These are phyloP conservation scores for Metschnikowia baotianmanensis DNA, from an alignment of 805 yeast species.

Conservation along the genomic window DNA sequence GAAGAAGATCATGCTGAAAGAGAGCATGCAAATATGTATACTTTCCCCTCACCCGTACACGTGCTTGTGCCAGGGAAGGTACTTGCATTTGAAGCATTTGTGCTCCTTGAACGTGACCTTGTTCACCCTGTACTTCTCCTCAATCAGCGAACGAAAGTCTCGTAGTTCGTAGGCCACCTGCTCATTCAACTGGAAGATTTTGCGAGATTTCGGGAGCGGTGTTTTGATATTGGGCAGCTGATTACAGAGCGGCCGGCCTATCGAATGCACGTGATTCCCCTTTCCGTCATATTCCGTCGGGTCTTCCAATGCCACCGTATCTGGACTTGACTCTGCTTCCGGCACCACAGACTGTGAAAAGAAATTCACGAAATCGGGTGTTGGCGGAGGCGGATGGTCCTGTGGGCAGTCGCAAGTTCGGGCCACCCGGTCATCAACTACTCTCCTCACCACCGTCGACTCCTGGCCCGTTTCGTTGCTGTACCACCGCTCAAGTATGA, in stretches of 20 bases:
- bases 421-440: conserved; percentile 4
- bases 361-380: conserved; percentile 17
- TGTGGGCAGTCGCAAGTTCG: conserved; percentile 8
- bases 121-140: conserved; percentile 10
- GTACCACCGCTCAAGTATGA: conserved; percentile 12
- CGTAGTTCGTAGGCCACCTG: conserved; percentile 17
- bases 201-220: conserved; percentile 9
- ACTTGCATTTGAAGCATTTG: conserved; percentile 17
- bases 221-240: conserved; percentile 8
- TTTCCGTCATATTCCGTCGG: background rate
- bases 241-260: background rate
- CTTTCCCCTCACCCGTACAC: background rate
- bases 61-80: conserved; percentile 18
- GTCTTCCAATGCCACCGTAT: conserved; percentile 1
- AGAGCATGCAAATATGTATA: too few species aligned
- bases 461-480: conserved; percentile 10
- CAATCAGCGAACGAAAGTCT: conserved; percentile 12
- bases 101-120: conserved; percentile 13
- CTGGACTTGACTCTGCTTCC: conserved; percentile 3
- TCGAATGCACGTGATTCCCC: background rate
- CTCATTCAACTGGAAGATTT: conserved; percentile 15
- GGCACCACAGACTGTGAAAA: conserved; percentile 5
- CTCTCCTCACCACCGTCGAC: conserved; percentile 13
- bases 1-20: too few species aligned
- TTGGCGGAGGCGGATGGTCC: conserved; percentile 7